Evolutionary conservation across 1,284 basidiomycete genomes (phyloP).

Genomic region (Volvariella volvacea): DNA sequence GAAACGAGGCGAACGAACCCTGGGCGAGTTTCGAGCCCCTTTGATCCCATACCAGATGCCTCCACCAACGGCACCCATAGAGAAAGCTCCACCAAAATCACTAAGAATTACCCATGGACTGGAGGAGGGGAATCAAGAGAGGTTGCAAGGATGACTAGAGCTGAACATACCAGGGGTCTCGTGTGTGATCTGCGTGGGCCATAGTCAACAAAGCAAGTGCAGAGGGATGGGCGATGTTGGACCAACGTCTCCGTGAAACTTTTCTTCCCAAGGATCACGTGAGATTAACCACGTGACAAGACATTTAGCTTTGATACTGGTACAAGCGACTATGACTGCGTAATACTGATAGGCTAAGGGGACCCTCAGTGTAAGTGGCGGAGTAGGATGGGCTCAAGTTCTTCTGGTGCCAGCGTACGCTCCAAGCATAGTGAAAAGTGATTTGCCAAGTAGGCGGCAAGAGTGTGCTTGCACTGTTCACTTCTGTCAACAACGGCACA

Average conservation of each 20-base stretch:
- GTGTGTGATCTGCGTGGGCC: slow-evolving; percentile 87
- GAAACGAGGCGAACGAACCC: slow-evolving; percentile 37
- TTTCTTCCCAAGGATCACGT: slow-evolving; percentile 20
- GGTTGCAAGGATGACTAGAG: background rate
- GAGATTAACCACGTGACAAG: slow-evolving; percentile 5
- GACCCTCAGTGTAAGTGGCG: no score
- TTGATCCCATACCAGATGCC: slow-evolving; percentile 99
- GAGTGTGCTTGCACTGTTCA: slow-evolving; percentile 67
- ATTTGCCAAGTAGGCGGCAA: slow-evolving; percentile 57
- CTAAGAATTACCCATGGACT: slow-evolving; percentile 99
- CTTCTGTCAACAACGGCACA: slow-evolving; percentile 4
- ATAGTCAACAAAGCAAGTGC: slow-evolving; percentile 29
- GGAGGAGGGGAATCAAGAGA: slow-evolving; percentile 7
- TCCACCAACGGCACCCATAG: slow-evolving; percentile 94
- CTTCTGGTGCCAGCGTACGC: slow-evolving; percentile 37
- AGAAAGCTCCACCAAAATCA: slow-evolving; percentile 96
- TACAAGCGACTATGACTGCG: no score
- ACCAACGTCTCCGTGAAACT: slow-evolving; percentile 21
- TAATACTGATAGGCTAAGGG: no score
- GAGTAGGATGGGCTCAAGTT: slow-evolving; percentile 12
- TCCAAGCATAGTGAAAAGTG: slow-evolving; percentile 45
- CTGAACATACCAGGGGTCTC: slow-evolving; percentile 75
- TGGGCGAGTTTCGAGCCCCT: slow-evolving; percentile 93
- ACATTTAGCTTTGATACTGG: no score
- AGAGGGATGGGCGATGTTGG: slow-evolving; percentile 6